Conservation (phyloP, 108 stramenopile species). For the Chaetoceros tenuissimus region DNA sequence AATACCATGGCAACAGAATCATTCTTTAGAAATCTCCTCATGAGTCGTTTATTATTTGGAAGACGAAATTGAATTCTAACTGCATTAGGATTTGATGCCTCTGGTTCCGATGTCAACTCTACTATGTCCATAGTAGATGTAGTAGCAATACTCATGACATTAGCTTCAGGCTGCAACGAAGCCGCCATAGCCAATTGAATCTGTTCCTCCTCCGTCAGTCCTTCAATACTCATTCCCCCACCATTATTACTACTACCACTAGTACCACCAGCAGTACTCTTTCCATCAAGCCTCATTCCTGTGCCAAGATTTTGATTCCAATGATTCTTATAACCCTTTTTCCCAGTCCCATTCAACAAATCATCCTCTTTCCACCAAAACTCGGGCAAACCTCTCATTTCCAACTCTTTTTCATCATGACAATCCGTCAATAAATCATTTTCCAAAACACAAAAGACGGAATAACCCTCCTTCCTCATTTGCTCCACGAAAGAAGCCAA, state of each 20-base stretch:
- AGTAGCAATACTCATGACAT: neutral
- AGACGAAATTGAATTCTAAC: slow-evolving; percentile 65
- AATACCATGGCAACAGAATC: slow-evolving; percentile 44
- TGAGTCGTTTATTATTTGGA: slow-evolving; percentile 40
- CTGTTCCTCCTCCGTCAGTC: slow-evolving; percentile 74
- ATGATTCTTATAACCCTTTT: slow-evolving; percentile 39
- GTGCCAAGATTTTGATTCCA: slow-evolving; percentile 62
- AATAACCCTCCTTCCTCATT: slow-evolving; percentile 39
- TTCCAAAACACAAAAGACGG: slow-evolving; percentile 50
- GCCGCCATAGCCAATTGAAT: slow-evolving; percentile 65
- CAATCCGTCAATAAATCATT: slow-evolving; percentile 17
- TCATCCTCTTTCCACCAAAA: slow-evolving; percentile 78
- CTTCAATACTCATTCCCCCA: slow-evolving; percentile 15
- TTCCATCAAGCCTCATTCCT: slow-evolving; percentile 74
- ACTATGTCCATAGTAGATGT: slow-evolving; percentile 1
- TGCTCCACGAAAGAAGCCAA: slow-evolving; percentile 64
- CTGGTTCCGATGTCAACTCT: slow-evolving; percentile 37
- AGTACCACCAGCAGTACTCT: slow-evolving; percentile 6
- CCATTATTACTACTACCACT: slow-evolving; percentile 2
- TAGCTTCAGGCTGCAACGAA: slow-evolving; percentile 31
- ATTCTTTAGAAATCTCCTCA: slow-evolving; percentile 42
- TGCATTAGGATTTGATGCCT: slow-evolving; percentile 29
- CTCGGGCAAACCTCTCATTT: slow-evolving; percentile 22
- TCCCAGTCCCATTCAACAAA: slow-evolving; percentile 46
- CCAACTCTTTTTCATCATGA: slow-evolving; percentile 11